Evolutionary conservation across 2,329 filamentous ascomycete genomes (phyloP), one percentile per base, ranked within the genome.

Genomic region (Fusarium virguliforme): DNA sequence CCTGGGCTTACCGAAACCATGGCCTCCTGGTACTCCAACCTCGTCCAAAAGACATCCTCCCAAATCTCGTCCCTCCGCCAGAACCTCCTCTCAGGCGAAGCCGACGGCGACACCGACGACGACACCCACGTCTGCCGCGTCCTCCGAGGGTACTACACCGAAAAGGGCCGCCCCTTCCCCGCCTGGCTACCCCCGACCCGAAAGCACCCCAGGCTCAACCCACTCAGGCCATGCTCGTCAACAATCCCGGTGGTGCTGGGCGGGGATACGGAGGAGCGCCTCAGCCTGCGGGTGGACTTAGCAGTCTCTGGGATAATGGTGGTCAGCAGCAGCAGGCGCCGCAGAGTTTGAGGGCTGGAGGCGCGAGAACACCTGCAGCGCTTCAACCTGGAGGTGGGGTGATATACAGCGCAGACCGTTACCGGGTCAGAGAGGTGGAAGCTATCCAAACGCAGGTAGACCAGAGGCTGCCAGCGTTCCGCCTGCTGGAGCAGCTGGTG

Each of bases 101-200:
- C 86, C 74, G 90, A 92, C 80, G 91, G 91, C 81, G 90, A 92
- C 78, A 91, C 90, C 69, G 88, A 97, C 82, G 95, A 98, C 83
- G 94, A 97, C 83, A 97, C 94, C 3, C 94, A 98, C 84, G 92
- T 98, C 77, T 97, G 94, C 82, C 93, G 96, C 76, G 94, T 97
- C 37, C 89, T 99, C 28, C 92, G 96, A 76, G 92, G 90, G 75
- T 97, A 98, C 87, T 98, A 99, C 86, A 89, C 86, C 57, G 95
- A 98, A 81, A 96, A 97, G 78, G 93, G 92, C 74, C 90, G 91
- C 24, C 86, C 90, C 2, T 92, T 95, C 70, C 96, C 96, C 1
- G 83, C 86, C 74, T 98, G 96, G 95, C 90, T 98, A 8, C 94
- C 95, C 8, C 93, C 6, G 94, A 97, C 80, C 95, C 94, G n/a